A percentile compares a stretch with the other conserved stretches of the same genome.
Evolutionary conservation across 768 basidiomycete genomes (phyloP).

Genomic region (Xanthoconium stramineum): DNA sequence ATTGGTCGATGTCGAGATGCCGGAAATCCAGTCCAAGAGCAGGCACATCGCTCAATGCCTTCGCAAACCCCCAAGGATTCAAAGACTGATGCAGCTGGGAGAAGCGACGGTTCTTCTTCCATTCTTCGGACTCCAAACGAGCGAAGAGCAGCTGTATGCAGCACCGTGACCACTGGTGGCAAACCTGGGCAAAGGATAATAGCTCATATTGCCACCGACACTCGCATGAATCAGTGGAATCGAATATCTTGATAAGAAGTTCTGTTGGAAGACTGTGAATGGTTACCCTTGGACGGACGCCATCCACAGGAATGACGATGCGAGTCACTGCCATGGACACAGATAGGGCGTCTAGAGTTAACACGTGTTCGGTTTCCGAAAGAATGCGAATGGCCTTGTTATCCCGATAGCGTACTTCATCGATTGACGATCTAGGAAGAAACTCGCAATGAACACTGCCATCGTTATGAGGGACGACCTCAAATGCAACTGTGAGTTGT

Average conservation of each 20-base stretch:
- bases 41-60: neutral
- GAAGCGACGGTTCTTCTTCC: too few species aligned
- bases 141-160: neutral
- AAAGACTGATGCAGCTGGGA: neutral
- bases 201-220: neutral
- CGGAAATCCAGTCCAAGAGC: neutral
- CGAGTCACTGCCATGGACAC: neutral
- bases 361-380: neutral
- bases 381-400: neutral
- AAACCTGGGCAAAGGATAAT: constrained; percentile 5
- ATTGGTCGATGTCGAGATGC: neutral
- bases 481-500: too few species aligned
- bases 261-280: neutral
- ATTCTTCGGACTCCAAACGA: neutral
- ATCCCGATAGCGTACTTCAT: neutral
- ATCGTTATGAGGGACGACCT: neutral
- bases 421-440: neutral
- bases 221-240: neutral
- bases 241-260: constrained; percentile 3
- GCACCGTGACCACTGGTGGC: constrained; percentile 3
- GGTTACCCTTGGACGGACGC: neutral
- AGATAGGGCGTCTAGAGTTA: neutral
- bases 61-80: neutral
- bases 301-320: neutral
- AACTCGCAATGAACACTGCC: too few species aligned